Conservation (phyloP, 2,329 filamentous ascomycete genomes). For the Pseudogymnoascus sp. region DNA sequence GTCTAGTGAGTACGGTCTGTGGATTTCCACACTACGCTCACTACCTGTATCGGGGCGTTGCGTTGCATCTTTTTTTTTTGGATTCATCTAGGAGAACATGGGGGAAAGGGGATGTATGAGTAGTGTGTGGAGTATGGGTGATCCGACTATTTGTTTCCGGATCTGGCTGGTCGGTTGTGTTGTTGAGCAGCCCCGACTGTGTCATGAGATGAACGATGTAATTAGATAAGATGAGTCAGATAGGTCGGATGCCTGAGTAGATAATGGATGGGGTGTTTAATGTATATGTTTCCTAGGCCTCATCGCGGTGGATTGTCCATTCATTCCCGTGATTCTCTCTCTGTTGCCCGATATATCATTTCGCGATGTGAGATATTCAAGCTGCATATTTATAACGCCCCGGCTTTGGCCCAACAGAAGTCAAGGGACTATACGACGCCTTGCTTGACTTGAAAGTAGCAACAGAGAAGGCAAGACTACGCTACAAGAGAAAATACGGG, state of each 20-base stretch:
- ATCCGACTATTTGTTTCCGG: conserved; percentile 1
- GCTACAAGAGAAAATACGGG: too few relatives aligned
- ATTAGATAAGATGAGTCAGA: neutral
- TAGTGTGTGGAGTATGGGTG: neutral
- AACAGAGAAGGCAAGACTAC: too few relatives aligned
- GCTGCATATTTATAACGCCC: too few relatives aligned
- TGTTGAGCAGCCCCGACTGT: neutral
- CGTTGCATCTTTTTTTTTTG: neutral
- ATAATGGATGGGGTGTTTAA: neutral
- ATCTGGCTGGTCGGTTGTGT: neutral
- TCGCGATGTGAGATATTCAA: too few relatives aligned
- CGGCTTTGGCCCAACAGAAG: too few relatives aligned
- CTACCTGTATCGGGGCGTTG: neutral
- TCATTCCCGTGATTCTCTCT: neutral
- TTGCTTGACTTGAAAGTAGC: too few relatives aligned
- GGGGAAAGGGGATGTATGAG: neutral
- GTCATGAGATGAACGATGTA: neutral
- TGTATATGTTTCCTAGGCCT: neutral
- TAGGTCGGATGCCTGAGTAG: neutral
- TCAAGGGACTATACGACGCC: too few relatives aligned
- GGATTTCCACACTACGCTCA: neutral
- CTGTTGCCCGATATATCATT: too few relatives aligned
- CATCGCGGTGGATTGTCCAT: neutral
- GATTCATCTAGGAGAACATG: neutral
- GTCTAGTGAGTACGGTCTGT: conserved; percentile 5